Evolutionary conservation across 441 rosid genomes (phyloP), one percentile per base, ranked within the genome.

Genomic region (Brassica balearica): DNA sequence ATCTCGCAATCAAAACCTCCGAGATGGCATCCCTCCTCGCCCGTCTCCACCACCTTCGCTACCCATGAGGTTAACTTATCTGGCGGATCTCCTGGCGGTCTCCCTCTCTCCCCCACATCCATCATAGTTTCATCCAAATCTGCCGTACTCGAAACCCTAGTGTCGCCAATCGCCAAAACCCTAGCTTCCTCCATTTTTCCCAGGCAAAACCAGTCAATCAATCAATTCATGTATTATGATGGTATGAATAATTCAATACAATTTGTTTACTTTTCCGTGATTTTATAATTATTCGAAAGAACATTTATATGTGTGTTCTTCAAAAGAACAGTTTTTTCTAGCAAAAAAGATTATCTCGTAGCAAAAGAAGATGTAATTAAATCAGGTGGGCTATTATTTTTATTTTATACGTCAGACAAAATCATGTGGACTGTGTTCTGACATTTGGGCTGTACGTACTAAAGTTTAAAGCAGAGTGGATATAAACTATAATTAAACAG

Each of bases 381-480:
- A 67, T 72, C 69, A 72, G 63, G 73, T 72, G 69, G 69, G 61
- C 73, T 67, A 32, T 71, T 60, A 14, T 6, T 55, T 22, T 70
- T 58, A 19, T 17, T 15, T 15, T 6, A 56, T 62, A 62, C 27
- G 60, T 36, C 71, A 61, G 74, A 73, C 78, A 64, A 78, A 73
- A 73, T 68, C 82, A 79, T 68, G 74, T 79, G 82, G 74, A 68
- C 77, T 79, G 2, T 68, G 64, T 73, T 78, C 69, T 73, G 69
- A 68, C 70, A 78, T 48, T 67, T 61, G 36, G 46, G 59, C 68
- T 73, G 77, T 68, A 51, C 70, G 77, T 68, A 51, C 70, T 61
- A 73, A 61, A 61, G 77, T 61, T 53, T 68, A 73, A 61, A 68
- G 77, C 32, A 15, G 77, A 60, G 22, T 72, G 34, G 73, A 29